Evolutionary conservation across 2,329 filamentous ascomycete species (phyloP).

Genomic region (Elsinoe australis): DNA sequence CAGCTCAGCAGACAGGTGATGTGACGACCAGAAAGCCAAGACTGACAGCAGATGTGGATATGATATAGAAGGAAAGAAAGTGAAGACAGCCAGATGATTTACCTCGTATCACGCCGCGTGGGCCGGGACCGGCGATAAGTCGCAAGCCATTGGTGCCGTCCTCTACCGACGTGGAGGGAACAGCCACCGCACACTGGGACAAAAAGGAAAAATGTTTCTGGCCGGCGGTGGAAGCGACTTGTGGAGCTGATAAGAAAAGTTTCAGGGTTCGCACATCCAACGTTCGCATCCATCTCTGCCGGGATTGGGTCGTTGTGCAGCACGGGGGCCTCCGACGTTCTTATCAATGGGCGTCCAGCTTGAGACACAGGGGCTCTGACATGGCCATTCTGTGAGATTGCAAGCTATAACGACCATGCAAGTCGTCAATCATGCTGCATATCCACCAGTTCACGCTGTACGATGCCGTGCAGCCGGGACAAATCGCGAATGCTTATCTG

Average conservation of each 20-base stretch:
- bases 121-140: slow-evolving; percentile 5
- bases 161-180: background rate
- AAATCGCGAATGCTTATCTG: slow-evolving; percentile 14
- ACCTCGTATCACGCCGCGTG: slow-evolving; percentile 13
- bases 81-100: background rate
- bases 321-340: background rate
- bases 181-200: background rate
- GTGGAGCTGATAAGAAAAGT: slow-evolving; percentile 7
- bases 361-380: too few relatives aligned
- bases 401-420: background rate
- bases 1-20: too few relatives aligned
- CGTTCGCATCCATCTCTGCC: background rate
- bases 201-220: background rate
- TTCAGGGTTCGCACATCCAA: slow-evolving; percentile 1
- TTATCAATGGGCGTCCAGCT: background rate
- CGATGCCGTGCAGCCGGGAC: too few relatives aligned
- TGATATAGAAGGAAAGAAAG: background rate
- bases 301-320: too few relatives aligned
- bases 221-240: too few relatives aligned
- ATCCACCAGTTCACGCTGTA: too few relatives aligned
- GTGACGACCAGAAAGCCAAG: too few relatives aligned
- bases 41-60: too few relatives aligned
- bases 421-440: too few relatives aligned
- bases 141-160: background rate
- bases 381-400: background rate